Percentiles rank a stretch among this genome's conserved stretches.
phyloP scores from a whole-genome alignment of 2,329 filamentous ascomycete genomes.

The Talaromyces sp. region DNA sequence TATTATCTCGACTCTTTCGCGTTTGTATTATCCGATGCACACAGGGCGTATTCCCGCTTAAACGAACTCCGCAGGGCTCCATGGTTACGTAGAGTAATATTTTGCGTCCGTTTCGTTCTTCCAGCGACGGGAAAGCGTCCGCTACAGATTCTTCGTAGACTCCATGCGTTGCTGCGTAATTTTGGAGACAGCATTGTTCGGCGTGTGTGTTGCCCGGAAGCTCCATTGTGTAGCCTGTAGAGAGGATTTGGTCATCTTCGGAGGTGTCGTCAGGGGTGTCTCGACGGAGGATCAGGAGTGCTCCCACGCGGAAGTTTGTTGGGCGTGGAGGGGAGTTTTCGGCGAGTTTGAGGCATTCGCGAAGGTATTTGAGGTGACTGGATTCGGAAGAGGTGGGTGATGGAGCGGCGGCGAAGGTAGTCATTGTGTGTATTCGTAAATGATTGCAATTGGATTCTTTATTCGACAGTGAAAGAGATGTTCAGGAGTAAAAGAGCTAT shows the following conservation, averaged over 20 bases:
- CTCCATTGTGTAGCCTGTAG: conserved; percentile 87
- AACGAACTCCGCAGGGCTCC: conserved; percentile 52
- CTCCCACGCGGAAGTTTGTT: conserved; percentile 90
- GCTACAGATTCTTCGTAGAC: conserved; percentile 35
- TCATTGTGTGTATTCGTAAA: conserved; percentile 8
- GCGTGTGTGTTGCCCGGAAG: conserved; percentile 91
- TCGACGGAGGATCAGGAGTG: conserved; percentile 62
- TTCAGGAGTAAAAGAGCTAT: not conserved
- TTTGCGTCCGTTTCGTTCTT: conserved; percentile 25
- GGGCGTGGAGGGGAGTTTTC: conserved; percentile 76
- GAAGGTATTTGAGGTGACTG: conserved; percentile 55
- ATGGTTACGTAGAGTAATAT: conserved; percentile 84
- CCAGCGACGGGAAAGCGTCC: conserved; percentile 38
- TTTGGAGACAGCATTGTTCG: conserved; percentile 85
- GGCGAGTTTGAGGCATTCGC: conserved; percentile 70
- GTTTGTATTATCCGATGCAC: conserved; percentile 69
- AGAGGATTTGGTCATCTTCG: conserved; percentile 55
- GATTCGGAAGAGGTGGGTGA: conserved; percentile 21
- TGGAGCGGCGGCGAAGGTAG: conserved; percentile 17
- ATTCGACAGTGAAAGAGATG: not conserved
- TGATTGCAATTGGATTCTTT: not conserved
- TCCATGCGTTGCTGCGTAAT: conserved; percentile 46
- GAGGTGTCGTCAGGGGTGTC: conserved; percentile 24
- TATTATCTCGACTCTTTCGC: conserved; percentile 42
- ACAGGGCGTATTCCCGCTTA: conserved; percentile 52